phyloP scores from a whole-genome alignment of 2,329 filamentous ascomycete genomes.

The Periconia digitata region DNA sequence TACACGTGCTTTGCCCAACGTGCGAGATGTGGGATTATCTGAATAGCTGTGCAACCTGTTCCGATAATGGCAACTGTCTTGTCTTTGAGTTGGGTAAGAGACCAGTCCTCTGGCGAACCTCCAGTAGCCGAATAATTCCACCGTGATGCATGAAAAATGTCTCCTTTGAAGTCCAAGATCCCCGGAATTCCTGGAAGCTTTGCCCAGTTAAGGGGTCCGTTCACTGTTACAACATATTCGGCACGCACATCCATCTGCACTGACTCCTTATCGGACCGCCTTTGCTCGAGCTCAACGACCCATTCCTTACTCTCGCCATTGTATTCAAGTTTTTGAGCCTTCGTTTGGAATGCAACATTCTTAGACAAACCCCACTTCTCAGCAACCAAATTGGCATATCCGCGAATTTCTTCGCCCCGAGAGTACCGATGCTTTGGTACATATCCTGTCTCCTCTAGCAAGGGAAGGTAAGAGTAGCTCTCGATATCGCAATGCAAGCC shows the following conservation, averaged over 20 bases:
- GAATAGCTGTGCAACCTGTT: constrained; percentile 36
- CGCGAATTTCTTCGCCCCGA: constrained; percentile 48
- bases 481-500: constrained; percentile 60
- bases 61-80: constrained; percentile 41
- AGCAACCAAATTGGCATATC: constrained; percentile 40
- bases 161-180: constrained; percentile 5
- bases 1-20: constrained; percentile 54
- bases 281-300: constrained; percentile 14
- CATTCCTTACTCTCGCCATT: constrained; percentile 16
- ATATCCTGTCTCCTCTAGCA: constrained; percentile 62
- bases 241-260: constrained; percentile 10
- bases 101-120: constrained; percentile 17
- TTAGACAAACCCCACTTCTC: constrained; percentile 46
- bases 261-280: constrained; percentile 6
- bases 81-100: constrained; percentile 38
- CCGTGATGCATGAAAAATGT: constrained; percentile 30
- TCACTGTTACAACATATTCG: constrained; percentile 10
- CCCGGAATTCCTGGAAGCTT: constrained; percentile 25
- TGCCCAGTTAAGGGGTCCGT: constrained; percentile 46
- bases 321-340: constrained; percentile 20
- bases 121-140: constrained; percentile 32
- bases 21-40: constrained; percentile 44
- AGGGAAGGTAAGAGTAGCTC: constrained; percentile 61
- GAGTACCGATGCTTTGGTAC: constrained; percentile 54
- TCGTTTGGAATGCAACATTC: constrained; percentile 31